Evolutionary conservation across 306 rosid species (phyloP).

Genomic region (Argentina anserina): DNA sequence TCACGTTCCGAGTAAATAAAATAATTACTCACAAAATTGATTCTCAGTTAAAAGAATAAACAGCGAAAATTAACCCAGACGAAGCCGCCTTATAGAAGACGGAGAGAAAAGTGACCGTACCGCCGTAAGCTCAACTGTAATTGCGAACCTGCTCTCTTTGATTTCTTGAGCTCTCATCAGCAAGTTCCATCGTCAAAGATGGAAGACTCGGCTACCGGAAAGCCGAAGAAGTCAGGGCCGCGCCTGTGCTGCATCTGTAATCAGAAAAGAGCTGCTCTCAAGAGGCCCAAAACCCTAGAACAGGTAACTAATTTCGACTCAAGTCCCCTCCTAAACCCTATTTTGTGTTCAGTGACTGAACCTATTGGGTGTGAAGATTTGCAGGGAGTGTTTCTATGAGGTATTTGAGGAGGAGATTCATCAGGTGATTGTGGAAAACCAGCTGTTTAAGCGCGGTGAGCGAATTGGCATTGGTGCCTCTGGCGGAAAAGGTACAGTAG

Average conservation of each 20-base stretch:
- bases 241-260: constrained; percentile 62
- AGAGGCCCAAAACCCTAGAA: constrained; percentile 77
- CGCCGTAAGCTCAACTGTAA: too few relatives aligned
- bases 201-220: constrained; percentile 31
- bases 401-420: constrained; percentile 90
- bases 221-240: constrained; percentile 26
- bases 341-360: background rate
- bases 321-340: background rate
- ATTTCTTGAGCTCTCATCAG: background rate
- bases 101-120: too few relatives aligned
- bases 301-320: constrained; percentile 34
- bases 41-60: too few relatives aligned
- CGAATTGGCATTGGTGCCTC: constrained; percentile 90
- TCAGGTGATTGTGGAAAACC: constrained; percentile 52
- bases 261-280: constrained; percentile 61
- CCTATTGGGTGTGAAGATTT: constrained; percentile 30
- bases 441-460: constrained; percentile 57
- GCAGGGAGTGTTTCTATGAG: constrained; percentile 81
- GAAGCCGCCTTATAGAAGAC: too few relatives aligned
- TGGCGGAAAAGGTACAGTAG: constrained; percentile 71
- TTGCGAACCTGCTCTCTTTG: too few relatives aligned
- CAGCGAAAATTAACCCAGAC: too few relatives aligned
- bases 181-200: background rate
- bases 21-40: too few relatives aligned
- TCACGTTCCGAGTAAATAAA: too few relatives aligned